Conservation (phyloP, 495 filamentous ascomycete genomes). For the Neurospora sp. region DNA sequence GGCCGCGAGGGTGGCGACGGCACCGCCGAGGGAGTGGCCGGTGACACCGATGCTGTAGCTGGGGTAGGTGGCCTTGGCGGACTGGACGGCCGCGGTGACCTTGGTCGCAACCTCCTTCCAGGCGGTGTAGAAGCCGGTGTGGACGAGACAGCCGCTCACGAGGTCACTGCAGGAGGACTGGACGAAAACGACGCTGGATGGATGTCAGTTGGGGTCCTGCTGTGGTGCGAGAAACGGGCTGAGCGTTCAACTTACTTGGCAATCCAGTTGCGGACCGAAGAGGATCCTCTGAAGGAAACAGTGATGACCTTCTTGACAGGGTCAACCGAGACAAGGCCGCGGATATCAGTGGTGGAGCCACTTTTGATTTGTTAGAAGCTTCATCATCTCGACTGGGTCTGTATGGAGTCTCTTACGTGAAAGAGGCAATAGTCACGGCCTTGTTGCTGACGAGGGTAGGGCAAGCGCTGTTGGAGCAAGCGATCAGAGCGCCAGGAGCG, state of each 20-base stretch:
- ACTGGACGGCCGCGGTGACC: slow-evolving; percentile 13
- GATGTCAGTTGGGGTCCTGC: neutral
- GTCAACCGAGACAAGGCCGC: slow-evolving; percentile 64
- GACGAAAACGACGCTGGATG: slow-evolving; percentile 20
- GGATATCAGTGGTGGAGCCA: slow-evolving; percentile 45
- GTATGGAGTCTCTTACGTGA: slow-evolving; percentile 37
- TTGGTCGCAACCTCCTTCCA: slow-evolving; percentile 23
- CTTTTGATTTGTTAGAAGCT: slow-evolving; percentile 22
- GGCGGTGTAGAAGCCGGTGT: slow-evolving; percentile 30
- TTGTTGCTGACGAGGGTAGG: slow-evolving; percentile 45
- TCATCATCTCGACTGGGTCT: neutral
- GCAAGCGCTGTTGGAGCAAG: slow-evolving; percentile 51
- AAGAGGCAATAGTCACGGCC: slow-evolving; percentile 46
- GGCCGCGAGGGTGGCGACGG: slow-evolving; percentile 51
- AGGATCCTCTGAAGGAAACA: slow-evolving; percentile 57
- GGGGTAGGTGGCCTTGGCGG: slow-evolving; percentile 29
- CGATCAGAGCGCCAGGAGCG: slow-evolving; percentile 36
- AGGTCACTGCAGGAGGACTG: slow-evolving; percentile 21
- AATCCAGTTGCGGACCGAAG: slow-evolving; percentile 55
- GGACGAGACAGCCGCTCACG: slow-evolving; percentile 20
- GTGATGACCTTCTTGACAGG: slow-evolving; percentile 50
- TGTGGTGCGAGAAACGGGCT: neutral
- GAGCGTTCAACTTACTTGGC: slow-evolving; percentile 43
- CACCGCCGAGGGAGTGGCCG: slow-evolving; percentile 61
- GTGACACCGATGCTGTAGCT: slow-evolving; percentile 46